phyloP scores from a whole-genome alignment of 1,284 basidiomycete species.

The Ustilago sp. region DNA sequence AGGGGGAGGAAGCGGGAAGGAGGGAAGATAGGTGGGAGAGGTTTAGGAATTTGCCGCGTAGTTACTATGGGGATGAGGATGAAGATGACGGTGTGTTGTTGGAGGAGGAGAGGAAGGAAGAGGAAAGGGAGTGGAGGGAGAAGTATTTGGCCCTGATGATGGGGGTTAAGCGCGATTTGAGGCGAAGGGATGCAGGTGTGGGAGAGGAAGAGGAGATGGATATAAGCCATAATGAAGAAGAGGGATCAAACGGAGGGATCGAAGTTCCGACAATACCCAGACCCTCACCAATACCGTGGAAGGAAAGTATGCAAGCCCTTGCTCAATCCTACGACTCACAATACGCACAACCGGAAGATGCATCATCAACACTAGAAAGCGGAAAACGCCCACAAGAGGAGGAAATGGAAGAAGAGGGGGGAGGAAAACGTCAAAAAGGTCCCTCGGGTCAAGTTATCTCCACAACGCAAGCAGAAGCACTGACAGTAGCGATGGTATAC shows the following conservation, averaged over 20 bases:
- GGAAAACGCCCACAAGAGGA: constrained; percentile 5
- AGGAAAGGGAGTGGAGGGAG: constrained; percentile 76
- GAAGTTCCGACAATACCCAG: constrained; percentile 53
- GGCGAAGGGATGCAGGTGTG: constrained; percentile 1
- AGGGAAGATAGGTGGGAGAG: constrained; percentile 82
- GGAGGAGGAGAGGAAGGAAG: constrained; percentile 54
- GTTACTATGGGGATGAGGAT: constrained; percentile 92
- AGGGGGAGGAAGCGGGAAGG: constrained; percentile 84
- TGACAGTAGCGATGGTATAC: constrained; percentile 12
- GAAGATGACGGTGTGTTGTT: constrained; percentile 81
- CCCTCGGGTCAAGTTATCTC: constrained; percentile 7
- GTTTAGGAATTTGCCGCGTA: constrained; percentile 86
- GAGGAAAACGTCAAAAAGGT: constrained; percentile 21
- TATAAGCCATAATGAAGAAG: constrained; percentile 14
- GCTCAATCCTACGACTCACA: background rate
- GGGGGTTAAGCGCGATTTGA: constrained; percentile 13
- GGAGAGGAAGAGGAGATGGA: constrained; percentile 14
- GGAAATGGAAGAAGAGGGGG: constrained; percentile 1
- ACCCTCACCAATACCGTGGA: constrained; percentile 51
- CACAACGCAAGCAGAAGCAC: background rate
- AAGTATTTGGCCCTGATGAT: constrained; percentile 61
- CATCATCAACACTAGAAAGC: background rate
- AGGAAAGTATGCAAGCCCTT: constrained; percentile 27
- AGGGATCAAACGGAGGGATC: constrained; percentile 29
- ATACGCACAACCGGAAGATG: constrained; percentile 12